Evolutionary conservation across 305 asterid species (phyloP), one percentile per base, ranked within the genome.

Genomic region (Plantago lanceolata): DNA sequence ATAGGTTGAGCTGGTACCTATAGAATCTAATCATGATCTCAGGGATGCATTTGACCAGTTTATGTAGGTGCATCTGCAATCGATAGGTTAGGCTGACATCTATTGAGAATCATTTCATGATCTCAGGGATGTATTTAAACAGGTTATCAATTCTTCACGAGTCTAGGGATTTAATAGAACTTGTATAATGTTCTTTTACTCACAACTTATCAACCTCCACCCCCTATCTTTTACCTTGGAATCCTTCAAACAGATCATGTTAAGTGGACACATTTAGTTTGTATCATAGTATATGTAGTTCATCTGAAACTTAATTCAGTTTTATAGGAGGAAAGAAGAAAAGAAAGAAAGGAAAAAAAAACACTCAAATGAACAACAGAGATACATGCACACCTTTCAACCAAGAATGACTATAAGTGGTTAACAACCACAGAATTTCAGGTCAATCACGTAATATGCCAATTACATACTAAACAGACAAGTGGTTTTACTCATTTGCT

Each of bases 81-180:
- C 56, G 29, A 20, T 20, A 26, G 55, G 48, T 29, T 21, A 18
- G 19, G 37, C 44, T 35, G 20, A 63, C 54, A 8, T 11, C 19
- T 14, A 7, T 15, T 8, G 62, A 28, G 13, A 6, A 16, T 48
- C 31, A 48, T 49, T 35, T 57, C 59, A 17, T 21, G 12, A 24
- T 51, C 68, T 52, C 35, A 48, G 48, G 8, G 12, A 43, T 45
- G 68, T 45, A 28, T 48, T 64, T 24, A 65, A 65, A 16, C 37
- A 44, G 17, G 17, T 33, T 33, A 19, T 28, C 21, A 26, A 48
- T 69, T 12, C 53, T 11, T 35, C 20, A 69, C 3, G 28, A 48
- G 8, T 56, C 54, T 37, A 24, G n/a, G 26, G 33, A 69, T 47
- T 50, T 59, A 14, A 15, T 12, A 2, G 35, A 59, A 59, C 35